Percentiles rank a stretch among this genome's conserved stretches.
These are phyloP conservation scores for Trichoderma asperelloides DNA, from an alignment of 495 filamentous ascomycete species.

Conservation along the genomic window DNA sequence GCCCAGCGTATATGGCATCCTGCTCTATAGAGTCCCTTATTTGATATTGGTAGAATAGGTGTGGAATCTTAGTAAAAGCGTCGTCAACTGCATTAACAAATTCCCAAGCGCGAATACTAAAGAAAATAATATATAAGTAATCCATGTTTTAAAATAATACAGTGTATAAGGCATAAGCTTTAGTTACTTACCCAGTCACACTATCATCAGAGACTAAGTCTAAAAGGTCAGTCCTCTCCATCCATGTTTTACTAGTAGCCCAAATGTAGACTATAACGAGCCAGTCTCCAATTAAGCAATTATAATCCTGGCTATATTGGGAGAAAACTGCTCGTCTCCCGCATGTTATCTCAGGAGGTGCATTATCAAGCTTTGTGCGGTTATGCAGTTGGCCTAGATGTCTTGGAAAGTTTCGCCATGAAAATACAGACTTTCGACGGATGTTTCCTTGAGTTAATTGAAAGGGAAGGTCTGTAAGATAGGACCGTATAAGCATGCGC, in stretches of 20 bases:
- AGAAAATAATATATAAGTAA: background rate
- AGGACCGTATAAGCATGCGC: conserved; percentile 6
- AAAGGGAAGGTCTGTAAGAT: background rate
- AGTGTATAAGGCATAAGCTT: background rate
- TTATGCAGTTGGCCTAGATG: background rate
- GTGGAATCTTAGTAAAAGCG: background rate
- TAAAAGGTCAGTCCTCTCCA: background rate
- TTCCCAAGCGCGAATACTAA: conserved; percentile 7
- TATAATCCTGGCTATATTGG: background rate
- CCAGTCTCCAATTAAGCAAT: background rate
- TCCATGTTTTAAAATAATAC: background rate
- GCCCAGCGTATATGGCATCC: background rate
- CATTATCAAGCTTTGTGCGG: conserved; percentile 2
- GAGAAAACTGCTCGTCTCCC: conserved; percentile 5
- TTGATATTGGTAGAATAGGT: conserved; percentile 1
- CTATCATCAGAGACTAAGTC: conserved; percentile 1
- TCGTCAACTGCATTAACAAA: background rate
- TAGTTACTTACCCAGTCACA: conserved; percentile 3
- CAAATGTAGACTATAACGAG: conserved; percentile 6
- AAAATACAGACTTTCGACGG: background rate
- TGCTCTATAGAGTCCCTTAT: background rate
- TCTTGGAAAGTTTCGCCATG: background rate
- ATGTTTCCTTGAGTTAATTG: background rate
- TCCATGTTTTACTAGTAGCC: background rate
- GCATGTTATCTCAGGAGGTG: conserved; percentile 6